Evolutionary conservation across 352 stramenopile genomes (phyloP).

Genomic region (Thalassiosira exigua): DNA sequence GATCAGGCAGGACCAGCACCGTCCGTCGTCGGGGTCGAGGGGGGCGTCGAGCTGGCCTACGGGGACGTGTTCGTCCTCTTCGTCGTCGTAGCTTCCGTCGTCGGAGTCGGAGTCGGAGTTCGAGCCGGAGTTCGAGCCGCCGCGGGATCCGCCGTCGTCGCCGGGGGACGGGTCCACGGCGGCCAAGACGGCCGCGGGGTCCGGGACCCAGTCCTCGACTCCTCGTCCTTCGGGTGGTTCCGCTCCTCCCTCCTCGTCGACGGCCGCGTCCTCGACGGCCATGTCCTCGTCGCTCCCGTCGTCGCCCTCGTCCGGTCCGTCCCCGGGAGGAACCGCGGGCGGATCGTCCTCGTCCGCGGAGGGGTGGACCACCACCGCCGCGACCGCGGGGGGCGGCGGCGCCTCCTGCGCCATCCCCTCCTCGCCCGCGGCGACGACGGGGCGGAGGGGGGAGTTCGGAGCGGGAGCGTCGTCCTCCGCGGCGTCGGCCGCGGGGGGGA

Average conservation of each 20-base stretch:
- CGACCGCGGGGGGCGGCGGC: not conserved
- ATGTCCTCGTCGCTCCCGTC: not conserved
- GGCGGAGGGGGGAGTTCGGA: not conserved
- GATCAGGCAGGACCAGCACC: constrained; percentile 59
- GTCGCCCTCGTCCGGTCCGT: not conserved
- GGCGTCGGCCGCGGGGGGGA: not conserved
- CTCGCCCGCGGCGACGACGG: not conserved
- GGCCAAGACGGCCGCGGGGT: too few species aligned
- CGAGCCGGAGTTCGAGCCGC: not conserved
- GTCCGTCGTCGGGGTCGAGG: constrained; percentile 23
- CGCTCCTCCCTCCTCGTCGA: not conserved
- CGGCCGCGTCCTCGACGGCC: not conserved
- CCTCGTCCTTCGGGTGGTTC: not conserved
- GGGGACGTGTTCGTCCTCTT: not conserved
- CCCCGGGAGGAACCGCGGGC: not conserved
- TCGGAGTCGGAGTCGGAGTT: not conserved
- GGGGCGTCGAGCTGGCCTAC: not conserved
- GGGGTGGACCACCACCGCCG: not conserved
- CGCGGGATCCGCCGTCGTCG: not conserved
- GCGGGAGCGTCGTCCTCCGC: not conserved
- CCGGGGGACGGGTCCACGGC: not conserved
- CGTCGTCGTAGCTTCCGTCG: not conserved
- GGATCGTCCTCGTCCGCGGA: not conserved
- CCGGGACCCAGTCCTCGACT: too few species aligned
- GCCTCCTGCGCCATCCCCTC: not conserved